Evolutionary conservation across 139 green algal genomes (phyloP).

Genomic region (Tetradesmus lagerheimii): DNA sequence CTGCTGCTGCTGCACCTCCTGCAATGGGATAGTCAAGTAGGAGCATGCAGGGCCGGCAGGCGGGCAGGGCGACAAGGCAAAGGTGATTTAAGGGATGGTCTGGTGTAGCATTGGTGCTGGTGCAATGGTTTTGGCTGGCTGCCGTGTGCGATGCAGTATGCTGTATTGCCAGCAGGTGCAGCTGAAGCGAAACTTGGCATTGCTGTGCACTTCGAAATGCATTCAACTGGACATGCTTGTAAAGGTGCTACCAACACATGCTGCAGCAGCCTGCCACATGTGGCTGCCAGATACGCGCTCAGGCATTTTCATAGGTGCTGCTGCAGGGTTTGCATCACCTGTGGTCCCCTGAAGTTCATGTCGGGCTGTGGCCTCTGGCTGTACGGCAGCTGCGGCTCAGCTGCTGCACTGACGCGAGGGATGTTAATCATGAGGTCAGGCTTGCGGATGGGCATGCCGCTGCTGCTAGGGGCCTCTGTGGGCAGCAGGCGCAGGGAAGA

Average conservation of each 20-base stretch:
- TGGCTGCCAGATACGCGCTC: no score
- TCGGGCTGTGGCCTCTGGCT: slow-evolving; percentile 4
- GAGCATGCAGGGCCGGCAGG: neutral
- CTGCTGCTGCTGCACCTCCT: neutral
- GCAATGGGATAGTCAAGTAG: neutral
- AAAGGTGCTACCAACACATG: no score
- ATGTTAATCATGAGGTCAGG: slow-evolving; percentile 36
- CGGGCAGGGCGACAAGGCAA: neutral
- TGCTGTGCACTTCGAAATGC: no score
- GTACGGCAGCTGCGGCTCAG: slow-evolving; percentile 11
- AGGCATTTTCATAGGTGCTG: neutral
- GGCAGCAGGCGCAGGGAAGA: neutral
- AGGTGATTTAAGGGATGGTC: neutral
- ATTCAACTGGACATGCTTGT: no score
- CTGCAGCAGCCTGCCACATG: no score
- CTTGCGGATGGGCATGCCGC: neutral
- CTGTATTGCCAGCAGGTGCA: neutral
- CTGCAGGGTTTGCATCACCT: neutral
- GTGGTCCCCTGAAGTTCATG: neutral
- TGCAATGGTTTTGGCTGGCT: neutral
- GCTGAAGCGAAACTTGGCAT: neutral
- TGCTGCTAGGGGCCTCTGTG: neutral
- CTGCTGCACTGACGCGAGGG: neutral
- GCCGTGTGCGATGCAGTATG: neutral
- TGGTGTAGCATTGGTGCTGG: neutral